A percentile compares a stretch with the other conserved stretches of the same genome.
Evolutionary conservation across 805 yeast genomes (phyloP).

Genomic region (Ogataea salicorniae): DNA sequence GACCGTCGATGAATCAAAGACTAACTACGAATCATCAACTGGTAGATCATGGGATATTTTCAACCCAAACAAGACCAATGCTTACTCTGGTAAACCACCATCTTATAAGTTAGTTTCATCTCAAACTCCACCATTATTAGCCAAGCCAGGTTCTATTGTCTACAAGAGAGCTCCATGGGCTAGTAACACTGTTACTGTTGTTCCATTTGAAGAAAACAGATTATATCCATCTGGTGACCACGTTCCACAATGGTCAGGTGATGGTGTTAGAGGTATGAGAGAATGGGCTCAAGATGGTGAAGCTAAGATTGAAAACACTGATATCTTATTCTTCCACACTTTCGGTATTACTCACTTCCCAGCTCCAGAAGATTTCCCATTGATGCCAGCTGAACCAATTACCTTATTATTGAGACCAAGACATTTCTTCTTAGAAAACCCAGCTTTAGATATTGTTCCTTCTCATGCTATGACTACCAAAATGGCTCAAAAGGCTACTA

Average conservation of each 20-base stretch:
- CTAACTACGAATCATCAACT: conserved; percentile 55
- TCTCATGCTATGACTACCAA: conserved; percentile 48
- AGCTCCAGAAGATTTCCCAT: conserved; percentile 85
- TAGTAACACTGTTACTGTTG: conserved; percentile 56
- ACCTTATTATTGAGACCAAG: conserved; percentile 72
- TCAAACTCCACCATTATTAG: conserved; percentile 68
- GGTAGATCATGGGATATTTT: conserved; percentile 74
- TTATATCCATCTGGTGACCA: conserved; percentile 78
- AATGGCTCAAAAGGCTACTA: conserved; percentile 35
- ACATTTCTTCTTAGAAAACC: conserved; percentile 73
- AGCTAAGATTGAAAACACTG: conserved; percentile 58
- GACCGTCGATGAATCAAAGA: conserved; percentile 61
- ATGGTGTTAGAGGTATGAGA: conserved; percentile 60
- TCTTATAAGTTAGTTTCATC: conserved; percentile 73
- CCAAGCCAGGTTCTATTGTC: conserved; percentile 69
- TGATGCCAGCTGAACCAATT: conserved; percentile 84
- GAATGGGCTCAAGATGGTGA: conserved; percentile 63
- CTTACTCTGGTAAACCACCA: conserved; percentile 69
- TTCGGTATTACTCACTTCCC: conserved; percentile 86
- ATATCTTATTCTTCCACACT: conserved; percentile 72
- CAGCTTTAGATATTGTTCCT: conserved; percentile 70
- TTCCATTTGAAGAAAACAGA: conserved; percentile 69
- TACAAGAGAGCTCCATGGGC: conserved; percentile 85
- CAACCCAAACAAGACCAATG: conserved; percentile 63
- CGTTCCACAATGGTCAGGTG: conserved; percentile 72